phyloP scores from a whole-genome alignment of 352 stramenopile genomes.

The Pythium dissotocum region DNA sequence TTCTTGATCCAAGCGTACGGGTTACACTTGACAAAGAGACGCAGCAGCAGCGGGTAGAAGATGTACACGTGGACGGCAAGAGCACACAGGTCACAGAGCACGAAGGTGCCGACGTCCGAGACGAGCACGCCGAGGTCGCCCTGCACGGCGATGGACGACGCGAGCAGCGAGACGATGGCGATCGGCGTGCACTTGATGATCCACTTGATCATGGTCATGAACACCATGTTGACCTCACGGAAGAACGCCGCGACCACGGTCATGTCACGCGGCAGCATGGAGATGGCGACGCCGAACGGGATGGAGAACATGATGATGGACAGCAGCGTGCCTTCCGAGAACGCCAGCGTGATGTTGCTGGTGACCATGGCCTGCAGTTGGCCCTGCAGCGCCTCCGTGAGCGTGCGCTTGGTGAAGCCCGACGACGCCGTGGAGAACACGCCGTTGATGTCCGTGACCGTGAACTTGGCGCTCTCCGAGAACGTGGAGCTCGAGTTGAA shows the following conservation, averaged over 20 bases:
- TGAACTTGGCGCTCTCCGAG: constrained; percentile 20
- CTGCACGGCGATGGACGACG: constrained; percentile 27
- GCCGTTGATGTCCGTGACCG: constrained; percentile 29
- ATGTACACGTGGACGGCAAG: constrained; percentile 28
- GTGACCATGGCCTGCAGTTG: constrained; percentile 27
- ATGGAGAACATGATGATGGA: constrained; percentile 42
- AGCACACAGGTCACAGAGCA: constrained; percentile 26
- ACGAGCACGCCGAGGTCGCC: constrained; percentile 33
- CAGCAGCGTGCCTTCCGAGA: constrained; percentile 33
- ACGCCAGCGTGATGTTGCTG: constrained; percentile 34
- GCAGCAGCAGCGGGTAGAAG: constrained; percentile 39
- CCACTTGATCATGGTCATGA: constrained; percentile 39
- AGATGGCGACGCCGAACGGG: constrained; percentile 36
- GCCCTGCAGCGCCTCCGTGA: constrained; percentile 27
- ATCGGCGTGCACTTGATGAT: constrained; percentile 43
- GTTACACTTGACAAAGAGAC: constrained; percentile 29
- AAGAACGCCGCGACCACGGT: constrained; percentile 30
- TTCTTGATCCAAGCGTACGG: constrained; percentile 32
- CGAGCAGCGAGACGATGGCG: constrained; percentile 38
- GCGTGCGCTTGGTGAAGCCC: constrained; percentile 14
- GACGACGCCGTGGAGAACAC: constrained; percentile 14
- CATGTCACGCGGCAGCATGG: constrained; percentile 22
- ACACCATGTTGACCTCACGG: constrained; percentile 32
- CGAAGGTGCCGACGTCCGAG: constrained; percentile 36
- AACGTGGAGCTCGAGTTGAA: constrained; percentile 18